Evolutionary conservation across 2,329 filamentous ascomycete genomes (phyloP).

Genomic region (Alternaria sp.): DNA sequence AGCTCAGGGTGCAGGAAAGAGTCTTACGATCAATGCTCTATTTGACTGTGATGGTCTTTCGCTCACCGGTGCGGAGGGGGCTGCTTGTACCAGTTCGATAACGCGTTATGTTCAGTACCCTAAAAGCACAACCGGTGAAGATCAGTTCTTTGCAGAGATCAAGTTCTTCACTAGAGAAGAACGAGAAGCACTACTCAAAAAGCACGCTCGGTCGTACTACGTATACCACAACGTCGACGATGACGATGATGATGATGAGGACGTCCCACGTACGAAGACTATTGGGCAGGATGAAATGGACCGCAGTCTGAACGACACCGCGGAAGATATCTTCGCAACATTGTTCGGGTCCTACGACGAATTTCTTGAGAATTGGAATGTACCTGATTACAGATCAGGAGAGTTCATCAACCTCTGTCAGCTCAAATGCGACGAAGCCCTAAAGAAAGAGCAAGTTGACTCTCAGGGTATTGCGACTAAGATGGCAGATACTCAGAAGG

Average conservation of each 20-base stretch:
- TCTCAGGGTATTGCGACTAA: not conserved
- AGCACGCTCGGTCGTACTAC: constrained; percentile 21
- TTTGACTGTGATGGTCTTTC: constrained; percentile 30
- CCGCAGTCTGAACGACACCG: constrained; percentile 24
- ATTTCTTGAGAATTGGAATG: constrained; percentile 22
- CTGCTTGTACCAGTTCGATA: constrained; percentile 27
- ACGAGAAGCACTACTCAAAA: constrained; percentile 22
- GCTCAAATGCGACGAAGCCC: constrained; percentile 26
- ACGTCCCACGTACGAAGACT: not conserved
- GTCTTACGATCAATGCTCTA: constrained; percentile 25
- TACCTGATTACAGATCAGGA: too few species aligned
- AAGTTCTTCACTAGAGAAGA: constrained; percentile 22
- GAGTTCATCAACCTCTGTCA: constrained; percentile 25
- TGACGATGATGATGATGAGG: constrained; percentile 29
- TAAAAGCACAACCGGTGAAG: constrained; percentile 17
- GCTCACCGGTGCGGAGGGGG: constrained; percentile 29
- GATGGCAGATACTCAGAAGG: constrained; percentile 2
- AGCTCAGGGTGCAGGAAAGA: constrained; percentile 35
- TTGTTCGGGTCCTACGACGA: constrained; percentile 25
- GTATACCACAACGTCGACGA: constrained; percentile 23
- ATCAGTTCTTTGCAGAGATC: constrained; percentile 23
- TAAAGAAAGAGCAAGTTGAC: constrained; percentile 2
- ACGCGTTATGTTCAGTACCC: too few species aligned
- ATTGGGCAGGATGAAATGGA: constrained; percentile 25
- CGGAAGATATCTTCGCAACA: constrained; percentile 27